phyloP scores from a whole-genome alignment of 352 stramenopile species.

The Pythium coloratum region DNA sequence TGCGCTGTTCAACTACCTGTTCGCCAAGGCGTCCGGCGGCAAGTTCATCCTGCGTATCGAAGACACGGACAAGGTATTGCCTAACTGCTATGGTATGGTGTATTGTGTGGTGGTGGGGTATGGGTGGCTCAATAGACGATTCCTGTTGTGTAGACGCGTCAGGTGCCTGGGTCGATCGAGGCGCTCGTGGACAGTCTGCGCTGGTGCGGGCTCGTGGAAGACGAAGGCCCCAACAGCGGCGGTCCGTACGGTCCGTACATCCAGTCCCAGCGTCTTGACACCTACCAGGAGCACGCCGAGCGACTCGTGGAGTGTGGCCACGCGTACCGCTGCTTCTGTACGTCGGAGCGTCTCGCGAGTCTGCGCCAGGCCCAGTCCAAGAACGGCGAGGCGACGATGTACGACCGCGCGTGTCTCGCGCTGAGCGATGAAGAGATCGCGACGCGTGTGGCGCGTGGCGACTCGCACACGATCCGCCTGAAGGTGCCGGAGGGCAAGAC shows the following conservation, averaged over 20 bases:
- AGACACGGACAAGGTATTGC: conserved; percentile 87
- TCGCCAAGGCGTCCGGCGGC: conserved; percentile 80
- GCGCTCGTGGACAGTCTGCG: conserved; percentile 85
- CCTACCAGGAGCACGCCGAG: conserved; percentile 93
- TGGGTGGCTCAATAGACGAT: conserved; percentile 9
- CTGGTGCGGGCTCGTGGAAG: conserved; percentile 96
- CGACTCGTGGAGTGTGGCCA: conserved; percentile 89
- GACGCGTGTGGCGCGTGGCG: conserved; percentile 83
- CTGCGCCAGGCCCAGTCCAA: conserved; percentile 88
- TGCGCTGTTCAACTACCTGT: conserved; percentile 93
- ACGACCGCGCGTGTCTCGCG: conserved; percentile 96
- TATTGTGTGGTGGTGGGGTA: not conserved
- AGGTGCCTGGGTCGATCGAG: conserved; percentile 85
- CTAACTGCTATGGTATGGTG: not conserved
- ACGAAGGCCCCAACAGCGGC: conserved; percentile 94
- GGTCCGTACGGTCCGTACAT: conserved; percentile 94
- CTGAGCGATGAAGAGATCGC: conserved; percentile 89
- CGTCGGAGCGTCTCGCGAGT: conserved; percentile 93
- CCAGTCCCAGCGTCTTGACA: conserved; percentile 94
- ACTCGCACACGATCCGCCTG: conserved; percentile 93
- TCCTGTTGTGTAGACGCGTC: conserved; percentile 47
- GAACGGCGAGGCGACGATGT: conserved; percentile 93
- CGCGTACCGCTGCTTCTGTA: conserved; percentile 98
- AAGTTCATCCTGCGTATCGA: conserved; percentile 92
- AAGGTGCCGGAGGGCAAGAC: conserved; percentile 93